These are phyloP conservation scores for Catunica adiposa DNA, from an alignment of 2,329 filamentous ascomycete species.

Conservation along the genomic window DNA sequence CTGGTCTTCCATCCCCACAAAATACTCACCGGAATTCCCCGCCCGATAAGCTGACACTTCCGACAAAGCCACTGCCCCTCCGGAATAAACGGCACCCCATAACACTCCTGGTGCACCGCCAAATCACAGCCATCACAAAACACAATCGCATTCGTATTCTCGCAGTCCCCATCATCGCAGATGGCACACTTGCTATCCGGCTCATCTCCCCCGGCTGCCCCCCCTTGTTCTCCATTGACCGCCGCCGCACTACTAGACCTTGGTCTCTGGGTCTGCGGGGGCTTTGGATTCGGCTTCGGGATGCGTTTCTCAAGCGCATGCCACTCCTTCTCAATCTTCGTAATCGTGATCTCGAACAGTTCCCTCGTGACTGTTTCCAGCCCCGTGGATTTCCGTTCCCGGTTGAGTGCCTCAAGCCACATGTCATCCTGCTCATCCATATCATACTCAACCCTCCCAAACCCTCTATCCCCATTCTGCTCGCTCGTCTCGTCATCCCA, in stretches of 20 bases:
- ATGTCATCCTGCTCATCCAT: constrained; percentile 99
- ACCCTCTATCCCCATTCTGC: constrained; percentile 22
- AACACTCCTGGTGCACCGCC: constrained; percentile 96
- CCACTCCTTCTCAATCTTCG: constrained; percentile 98
- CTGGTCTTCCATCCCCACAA: no score
- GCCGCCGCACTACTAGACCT: constrained; percentile 87
- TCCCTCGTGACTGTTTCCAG: constrained; percentile 78
- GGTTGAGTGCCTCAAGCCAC: constrained; percentile 79
- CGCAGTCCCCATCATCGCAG: constrained; percentile 97
- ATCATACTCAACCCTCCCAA: constrained; percentile 89
- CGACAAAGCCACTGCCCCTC: constrained; percentile 97
- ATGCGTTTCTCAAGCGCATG: constrained; percentile 90
- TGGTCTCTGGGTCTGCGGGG: constrained; percentile 82
- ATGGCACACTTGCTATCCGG: constrained; percentile 96
- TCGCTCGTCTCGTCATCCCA: constrained; percentile 35
- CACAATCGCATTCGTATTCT: constrained; percentile 97
- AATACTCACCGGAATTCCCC: constrained; percentile 59
- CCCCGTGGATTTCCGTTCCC: constrained; percentile 53
- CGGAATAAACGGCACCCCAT: constrained; percentile 94
- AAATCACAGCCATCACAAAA: constrained; percentile 97
- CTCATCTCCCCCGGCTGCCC: constrained; percentile 50
- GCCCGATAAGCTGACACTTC: constrained; percentile 88
- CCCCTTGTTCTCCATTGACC: constrained; percentile 79
- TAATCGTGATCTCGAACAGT: constrained; percentile 94
- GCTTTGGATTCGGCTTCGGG: constrained; percentile 91